Conservation (phyloP, 306 rosid species). For the Cicer yamashitae region DNA sequence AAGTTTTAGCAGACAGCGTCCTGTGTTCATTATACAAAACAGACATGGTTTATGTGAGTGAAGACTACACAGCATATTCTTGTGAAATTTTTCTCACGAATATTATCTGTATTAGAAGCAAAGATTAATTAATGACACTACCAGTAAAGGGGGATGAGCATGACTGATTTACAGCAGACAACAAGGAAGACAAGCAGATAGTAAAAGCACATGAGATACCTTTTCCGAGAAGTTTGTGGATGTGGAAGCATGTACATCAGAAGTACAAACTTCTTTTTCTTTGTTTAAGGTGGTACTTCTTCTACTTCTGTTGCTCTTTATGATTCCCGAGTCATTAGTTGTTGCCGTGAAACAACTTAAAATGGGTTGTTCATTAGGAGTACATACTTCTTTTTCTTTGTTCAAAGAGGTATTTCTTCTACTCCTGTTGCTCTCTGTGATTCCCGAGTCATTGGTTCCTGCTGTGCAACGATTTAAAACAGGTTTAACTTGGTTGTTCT, state of each 20-base stretch:
- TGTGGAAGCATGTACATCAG: constrained; percentile 38
- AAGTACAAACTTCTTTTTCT: constrained; percentile 56
- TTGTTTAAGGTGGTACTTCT: constrained; percentile 50
- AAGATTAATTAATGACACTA: neutral
- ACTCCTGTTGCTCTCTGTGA: constrained; percentile 43
- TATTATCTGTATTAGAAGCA: neutral
- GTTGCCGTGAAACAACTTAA: constrained; percentile 55
- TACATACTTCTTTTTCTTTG: constrained; percentile 60
- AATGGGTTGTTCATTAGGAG: constrained; percentile 53
- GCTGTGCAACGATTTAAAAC: constrained; percentile 57
- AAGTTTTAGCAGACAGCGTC: neutral
- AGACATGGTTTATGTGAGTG: neutral
- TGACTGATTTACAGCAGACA: neutral
- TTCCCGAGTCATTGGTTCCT: constrained; percentile 40
- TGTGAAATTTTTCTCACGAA: neutral
- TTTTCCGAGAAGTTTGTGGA: constrained; percentile 43
- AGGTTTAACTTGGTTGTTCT: constrained; percentile 55
- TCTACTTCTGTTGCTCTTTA: constrained; percentile 43
- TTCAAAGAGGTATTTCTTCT: constrained; percentile 47
- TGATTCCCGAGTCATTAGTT: constrained; percentile 41
- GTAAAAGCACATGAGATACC: constrained; percentile 53
- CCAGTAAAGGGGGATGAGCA: neutral
- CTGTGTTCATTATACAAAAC: neutral
- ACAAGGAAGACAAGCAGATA: constrained; percentile 27
- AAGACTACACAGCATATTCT: neutral